Evolutionary conservation across 805 yeast species (phyloP).

Genomic region (Wickerhamiella australiensis): DNA sequence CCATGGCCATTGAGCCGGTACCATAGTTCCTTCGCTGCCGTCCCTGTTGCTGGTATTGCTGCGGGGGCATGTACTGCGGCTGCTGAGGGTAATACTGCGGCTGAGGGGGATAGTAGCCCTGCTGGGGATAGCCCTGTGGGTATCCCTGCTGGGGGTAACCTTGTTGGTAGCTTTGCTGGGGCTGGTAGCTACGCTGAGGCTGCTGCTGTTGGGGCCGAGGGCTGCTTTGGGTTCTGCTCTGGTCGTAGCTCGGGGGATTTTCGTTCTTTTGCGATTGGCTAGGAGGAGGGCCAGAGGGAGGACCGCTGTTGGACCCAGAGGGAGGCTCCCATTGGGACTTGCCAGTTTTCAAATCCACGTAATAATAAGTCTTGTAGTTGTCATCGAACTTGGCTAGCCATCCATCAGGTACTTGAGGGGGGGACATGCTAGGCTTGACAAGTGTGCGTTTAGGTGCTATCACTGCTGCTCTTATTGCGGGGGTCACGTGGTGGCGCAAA

Average conservation of each 20-base stretch:
- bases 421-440: neutral
- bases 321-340: constrained; percentile 91
- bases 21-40: constrained; percentile 20
- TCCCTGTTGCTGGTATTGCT: constrained; percentile 23
- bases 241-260: constrained; percentile 14
- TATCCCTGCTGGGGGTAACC: constrained; percentile 11
- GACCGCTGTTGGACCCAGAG: constrained; percentile 12
- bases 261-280: constrained; percentile 2
- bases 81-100: constrained; percentile 27
- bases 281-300: constrained; percentile 11
- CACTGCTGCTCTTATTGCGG: neutral
- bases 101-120: constrained; percentile 23
- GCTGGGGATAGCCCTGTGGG: constrained; percentile 10
- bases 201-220: constrained; percentile 5
- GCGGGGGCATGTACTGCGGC: constrained; percentile 13
- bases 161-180: constrained; percentile 5
- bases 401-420: constrained; percentile 24
- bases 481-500: constrained; percentile 1
- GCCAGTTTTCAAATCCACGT: constrained; percentile 59
- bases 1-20: constrained; percentile 35
- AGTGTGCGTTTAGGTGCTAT: neutral
- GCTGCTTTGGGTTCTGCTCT: constrained; percentile 2
- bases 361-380: constrained; percentile 56
- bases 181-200: constrained; percentile 12
- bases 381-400: constrained; percentile 31